Evolutionary conservation across 805 yeast genomes (phyloP), one percentile per base, ranked within the genome.

Genomic region (Starmerella tilneyi): DNA sequence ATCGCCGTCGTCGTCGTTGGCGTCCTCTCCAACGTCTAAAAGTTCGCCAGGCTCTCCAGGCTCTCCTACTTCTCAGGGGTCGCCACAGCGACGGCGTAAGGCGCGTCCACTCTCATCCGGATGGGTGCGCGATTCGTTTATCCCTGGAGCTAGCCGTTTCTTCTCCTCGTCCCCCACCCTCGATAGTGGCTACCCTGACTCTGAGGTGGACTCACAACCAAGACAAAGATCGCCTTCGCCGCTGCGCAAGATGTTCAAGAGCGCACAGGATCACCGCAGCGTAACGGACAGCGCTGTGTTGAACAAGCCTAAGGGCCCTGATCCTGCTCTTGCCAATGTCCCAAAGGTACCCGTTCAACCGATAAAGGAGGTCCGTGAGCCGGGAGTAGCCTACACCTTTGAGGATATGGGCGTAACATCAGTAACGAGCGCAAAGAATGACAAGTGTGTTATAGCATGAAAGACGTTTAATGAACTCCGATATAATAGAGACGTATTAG

Each of bases 361-460:
- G 5, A 51, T 51, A 32, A 46, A 41, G 21, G 41, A 31, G 13
- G 38, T 40, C 24, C 42, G 52, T n/a, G 43, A 41, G 45, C 57
- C 57, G 9, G 57, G 57, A 17, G 55, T 54, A 8, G 54, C 58
- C 4, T 53, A 54, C 40, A 54, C 57, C 13, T 56, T 56, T 41
- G 60, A 56, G 43, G 57, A 55, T 16, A 56, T 56, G 60, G 60
- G 60, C 30, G 43, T 56, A 17, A 40, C 48, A 34, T 42, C 54
- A 2, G 45, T 47, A 8, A 21, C 56, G 12, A 45, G 39, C 27
- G 53, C 49, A 20, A 46, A 49, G 32, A 42, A 31, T 13, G 57
- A 54, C 28, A 38, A 38, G 26, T 38, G 41, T 38, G 28, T 38
- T n/a, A 38, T 38, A 21, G 41, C 41, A 27, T 38, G 21, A 23